A percentile compares a stretch with the other conserved stretches of the same genome.
phyloP scores from a whole-genome alignment of 805 yeast genomes.

The Priceomyces medius region DNA sequence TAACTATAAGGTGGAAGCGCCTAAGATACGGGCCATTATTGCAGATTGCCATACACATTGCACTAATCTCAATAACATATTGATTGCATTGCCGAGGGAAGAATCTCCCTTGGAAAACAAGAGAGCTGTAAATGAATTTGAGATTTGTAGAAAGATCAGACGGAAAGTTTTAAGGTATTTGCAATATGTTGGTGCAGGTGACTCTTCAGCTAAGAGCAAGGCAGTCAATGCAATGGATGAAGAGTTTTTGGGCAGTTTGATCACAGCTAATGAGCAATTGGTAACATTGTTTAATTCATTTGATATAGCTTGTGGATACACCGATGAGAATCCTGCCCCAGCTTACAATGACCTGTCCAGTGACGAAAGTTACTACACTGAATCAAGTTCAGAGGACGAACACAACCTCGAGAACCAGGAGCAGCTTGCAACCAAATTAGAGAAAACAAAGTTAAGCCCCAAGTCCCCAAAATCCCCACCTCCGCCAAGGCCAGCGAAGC shows the following conservation, averaged over 20 bases:
- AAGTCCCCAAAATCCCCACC: constrained; percentile 18
- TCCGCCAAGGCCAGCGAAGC: constrained; percentile 22
- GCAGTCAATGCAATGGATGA: constrained; percentile 51
- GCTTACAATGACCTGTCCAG: constrained; percentile 22
- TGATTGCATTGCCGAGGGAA: constrained; percentile 40
- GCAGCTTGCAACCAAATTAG: constrained; percentile 9
- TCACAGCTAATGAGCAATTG: constrained; percentile 88
- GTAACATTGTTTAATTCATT: constrained; percentile 69
- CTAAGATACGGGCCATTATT: constrained; percentile 63
- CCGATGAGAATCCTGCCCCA: constrained; percentile 40
- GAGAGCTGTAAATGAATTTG: constrained; percentile 63
- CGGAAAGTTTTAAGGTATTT: constrained; percentile 77
- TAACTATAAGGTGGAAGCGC: constrained; percentile 67
- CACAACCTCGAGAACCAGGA: constrained; percentile 29
- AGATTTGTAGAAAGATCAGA: constrained; percentile 71
- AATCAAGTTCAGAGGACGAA: constrained; percentile 27
- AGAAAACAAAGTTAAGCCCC: constrained; percentile 7
- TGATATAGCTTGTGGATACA: constrained; percentile 52
- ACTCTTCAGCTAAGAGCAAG: constrained; percentile 24
- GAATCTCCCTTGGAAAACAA: constrained; percentile 63
- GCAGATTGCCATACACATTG: constrained; percentile 77
- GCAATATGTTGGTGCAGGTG: constrained; percentile 68
- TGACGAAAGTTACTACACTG: constrained; percentile 41
- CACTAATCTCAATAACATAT: constrained; percentile 59
- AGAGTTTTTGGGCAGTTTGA: constrained; percentile 81